Base-by-base conservation (phyloP, 129 eudicot species). In the Centaurea solstitialis region DNA sequence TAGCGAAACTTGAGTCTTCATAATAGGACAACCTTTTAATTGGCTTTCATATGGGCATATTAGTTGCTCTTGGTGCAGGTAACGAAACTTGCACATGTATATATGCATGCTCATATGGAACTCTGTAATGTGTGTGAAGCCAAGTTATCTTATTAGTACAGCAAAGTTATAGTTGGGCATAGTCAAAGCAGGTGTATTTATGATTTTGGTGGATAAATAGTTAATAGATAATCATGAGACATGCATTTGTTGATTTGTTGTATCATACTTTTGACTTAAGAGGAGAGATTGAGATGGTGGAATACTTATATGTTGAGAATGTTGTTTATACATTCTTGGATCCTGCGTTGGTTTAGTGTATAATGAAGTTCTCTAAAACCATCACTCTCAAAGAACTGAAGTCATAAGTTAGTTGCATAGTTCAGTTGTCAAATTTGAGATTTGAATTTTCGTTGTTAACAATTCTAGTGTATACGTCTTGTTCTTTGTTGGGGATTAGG, bases 81-180 rank as follows among this genome's bases (percentile, higher is more conserved):
- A 57, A 73, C 45, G 77, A 22, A 73, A 73, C 53, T 26, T 47
- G 40, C 33, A 30, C 59, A 76, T 66, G 73, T 66, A 39, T 39
- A 30, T 35, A 70, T 0, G 13, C 69, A 64, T 30, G 23, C 35
- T 70, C 23, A 37, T 70, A 20, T 1, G 5, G 50, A 61, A 68
- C 41, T 71, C n/a, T 41, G 81, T 78, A 21, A 50, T 78, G 17
- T 35, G 0, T 28, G 0, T 28, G 37, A 68, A 30, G 38, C 47
- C 67, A 40, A 78, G 10, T 78, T 68, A 68, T 68, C 24, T 71
- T 28, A 45, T 3, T 41, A 41, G 43, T 77, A 65, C 40, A 13
- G 81, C 81, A 76, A 17, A 15, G n/a, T 76, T 72, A 11, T 76
- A 77, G 39, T 35, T 76, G 47, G 37, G 37, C 37, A 24, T 45